Evolutionary conservation across 306 rosid genomes (phyloP).

Genomic region (Vigna hirtella): DNA sequence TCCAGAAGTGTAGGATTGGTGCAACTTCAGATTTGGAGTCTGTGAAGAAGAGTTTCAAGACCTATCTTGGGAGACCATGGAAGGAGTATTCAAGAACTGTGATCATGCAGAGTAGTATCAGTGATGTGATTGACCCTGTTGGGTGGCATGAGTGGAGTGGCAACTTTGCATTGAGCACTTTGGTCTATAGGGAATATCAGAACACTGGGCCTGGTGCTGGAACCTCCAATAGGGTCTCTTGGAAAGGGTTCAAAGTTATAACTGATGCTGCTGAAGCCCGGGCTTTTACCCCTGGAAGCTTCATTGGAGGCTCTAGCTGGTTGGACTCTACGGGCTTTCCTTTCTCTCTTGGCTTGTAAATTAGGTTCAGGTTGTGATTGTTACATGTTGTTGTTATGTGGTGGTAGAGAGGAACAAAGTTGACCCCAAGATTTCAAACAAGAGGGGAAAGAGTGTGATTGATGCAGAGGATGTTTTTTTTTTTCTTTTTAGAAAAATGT

Average conservation of each 20-base stretch:
- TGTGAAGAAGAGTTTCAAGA: conserved; percentile 56
- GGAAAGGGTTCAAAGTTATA: conserved; percentile 79
- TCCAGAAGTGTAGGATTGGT: conserved; percentile 77
- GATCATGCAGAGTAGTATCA: conserved; percentile 61
- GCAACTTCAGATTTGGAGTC: conserved; percentile 69
- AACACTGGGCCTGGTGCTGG: conserved; percentile 80
- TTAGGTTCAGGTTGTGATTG: not conserved
- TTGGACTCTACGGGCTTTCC: conserved; percentile 75
- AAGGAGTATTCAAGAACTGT: conserved; percentile 88
- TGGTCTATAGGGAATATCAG: conserved; percentile 71
- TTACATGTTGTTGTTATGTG: not conserved
- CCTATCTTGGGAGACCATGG: conserved; percentile 92
- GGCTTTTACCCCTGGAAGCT: conserved; percentile 59
- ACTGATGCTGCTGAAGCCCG: conserved; percentile 69
- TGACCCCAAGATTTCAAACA: not conserved
- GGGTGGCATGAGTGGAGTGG: conserved; percentile 90
- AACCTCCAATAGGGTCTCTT: conserved; percentile 65
- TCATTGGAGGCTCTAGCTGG: conserved; percentile 78
- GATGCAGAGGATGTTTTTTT: not conserved
- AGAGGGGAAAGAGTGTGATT: conserved; percentile 1
- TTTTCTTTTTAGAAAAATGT: not conserved
- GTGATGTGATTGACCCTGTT: conserved; percentile 67
- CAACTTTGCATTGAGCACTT: conserved; percentile 71
- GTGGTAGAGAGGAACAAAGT: conserved; percentile 3
- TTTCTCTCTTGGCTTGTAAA: conserved; percentile 69